phyloP scores from a whole-genome alignment of 176 grass and related monocot genomes.

The Zoysia pacifica region DNA sequence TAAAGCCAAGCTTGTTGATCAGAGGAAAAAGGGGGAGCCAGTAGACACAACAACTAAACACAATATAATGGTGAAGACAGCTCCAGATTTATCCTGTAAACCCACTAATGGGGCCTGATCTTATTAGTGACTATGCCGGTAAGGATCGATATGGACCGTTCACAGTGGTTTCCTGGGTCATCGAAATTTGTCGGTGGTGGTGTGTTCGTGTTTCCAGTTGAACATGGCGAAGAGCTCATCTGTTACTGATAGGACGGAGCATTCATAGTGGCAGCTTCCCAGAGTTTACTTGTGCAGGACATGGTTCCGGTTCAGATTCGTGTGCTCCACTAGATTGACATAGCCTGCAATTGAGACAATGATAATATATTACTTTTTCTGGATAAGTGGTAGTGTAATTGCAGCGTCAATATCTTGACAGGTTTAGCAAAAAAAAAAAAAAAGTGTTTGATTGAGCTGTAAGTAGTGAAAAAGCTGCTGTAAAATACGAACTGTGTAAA shows the following conservation, averaged over 20 bases:
- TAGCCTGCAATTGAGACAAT: slow-evolving; percentile 34
- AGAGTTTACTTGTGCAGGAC: slow-evolving; percentile 26
- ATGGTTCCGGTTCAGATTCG: slow-evolving; percentile 28
- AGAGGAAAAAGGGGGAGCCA: slow-evolving; percentile 15
- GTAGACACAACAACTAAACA: neutral
- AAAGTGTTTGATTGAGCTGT: neutral
- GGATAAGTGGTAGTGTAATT: neutral
- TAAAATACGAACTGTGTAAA: no score
- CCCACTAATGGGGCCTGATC: slow-evolving; percentile 6
- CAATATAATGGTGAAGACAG: neutral
- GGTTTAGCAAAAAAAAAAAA: slow-evolving; percentile 6
- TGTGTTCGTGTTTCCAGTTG: neutral
- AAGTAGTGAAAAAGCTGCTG: no score
- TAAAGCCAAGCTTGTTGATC: neutral
- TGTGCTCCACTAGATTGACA: slow-evolving; percentile 22
- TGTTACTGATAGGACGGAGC: slow-evolving; percentile 34
- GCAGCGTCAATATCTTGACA: neutral
- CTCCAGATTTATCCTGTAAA: slow-evolving; percentile 25
- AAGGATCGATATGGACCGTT: slow-evolving; percentile 14
- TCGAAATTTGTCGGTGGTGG: neutral
- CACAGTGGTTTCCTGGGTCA: neutral
- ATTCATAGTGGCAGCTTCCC: slow-evolving; percentile 59
- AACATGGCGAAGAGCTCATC: slow-evolving; percentile 16
- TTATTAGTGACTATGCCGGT: slow-evolving; percentile 33
- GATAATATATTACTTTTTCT: neutral